phyloP scores from a whole-genome alignment of 2,329 filamentous ascomycete genomes.

The Dryadomyces sulphureus region DNA sequence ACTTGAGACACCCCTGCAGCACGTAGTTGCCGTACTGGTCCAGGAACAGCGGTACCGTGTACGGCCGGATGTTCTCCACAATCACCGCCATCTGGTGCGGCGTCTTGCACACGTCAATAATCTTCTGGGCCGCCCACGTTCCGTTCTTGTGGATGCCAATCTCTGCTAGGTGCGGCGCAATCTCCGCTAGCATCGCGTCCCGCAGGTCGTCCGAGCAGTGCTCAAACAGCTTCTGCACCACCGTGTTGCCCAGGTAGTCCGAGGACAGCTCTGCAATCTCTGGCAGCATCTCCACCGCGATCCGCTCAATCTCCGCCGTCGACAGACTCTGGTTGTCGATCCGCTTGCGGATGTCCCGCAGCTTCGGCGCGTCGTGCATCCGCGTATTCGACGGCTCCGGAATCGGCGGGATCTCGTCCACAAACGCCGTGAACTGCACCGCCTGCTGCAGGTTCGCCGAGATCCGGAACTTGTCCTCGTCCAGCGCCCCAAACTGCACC shows the following conservation, averaged over 20 bases:
- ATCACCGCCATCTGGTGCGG: constrained; percentile 71
- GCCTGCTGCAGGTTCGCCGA: constrained; percentile 59
- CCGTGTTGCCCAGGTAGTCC: constrained; percentile 95
- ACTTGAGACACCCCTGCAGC: constrained; percentile 88
- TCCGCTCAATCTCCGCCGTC: constrained; percentile 77
- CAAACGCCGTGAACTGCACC: constrained; percentile 56
- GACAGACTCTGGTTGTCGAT: constrained; percentile 91
- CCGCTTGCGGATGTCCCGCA: constrained; percentile 90
- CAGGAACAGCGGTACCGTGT: constrained; percentile 81
- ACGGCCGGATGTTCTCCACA: constrained; percentile 69
- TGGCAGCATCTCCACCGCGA: constrained; percentile 85
- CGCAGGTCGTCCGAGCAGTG: constrained; percentile 83
- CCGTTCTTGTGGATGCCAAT: constrained; percentile 99
- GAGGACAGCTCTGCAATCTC: constrained; percentile 91
- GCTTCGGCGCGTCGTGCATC: constrained; percentile 82
- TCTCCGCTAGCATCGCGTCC: constrained; percentile 78
- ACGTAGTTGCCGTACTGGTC: constrained; percentile 99
- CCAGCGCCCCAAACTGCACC: constrained; percentile 69
- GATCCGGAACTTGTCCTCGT: constrained; percentile 63
- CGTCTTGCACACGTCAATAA: constrained; percentile 89
- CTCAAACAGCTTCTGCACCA: constrained; percentile 98
- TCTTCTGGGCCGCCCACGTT: constrained; percentile 98
- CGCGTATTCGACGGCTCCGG: constrained; percentile 78
- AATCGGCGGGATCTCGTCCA: constrained; percentile 77
- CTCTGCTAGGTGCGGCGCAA: constrained; percentile 83